Percentiles rank a stretch among this genome's conserved stretches.
These are phyloP conservation scores for Exophiala sideris DNA, from an alignment of 2,329 filamentous ascomycete genomes.

Conservation along the genomic window DNA sequence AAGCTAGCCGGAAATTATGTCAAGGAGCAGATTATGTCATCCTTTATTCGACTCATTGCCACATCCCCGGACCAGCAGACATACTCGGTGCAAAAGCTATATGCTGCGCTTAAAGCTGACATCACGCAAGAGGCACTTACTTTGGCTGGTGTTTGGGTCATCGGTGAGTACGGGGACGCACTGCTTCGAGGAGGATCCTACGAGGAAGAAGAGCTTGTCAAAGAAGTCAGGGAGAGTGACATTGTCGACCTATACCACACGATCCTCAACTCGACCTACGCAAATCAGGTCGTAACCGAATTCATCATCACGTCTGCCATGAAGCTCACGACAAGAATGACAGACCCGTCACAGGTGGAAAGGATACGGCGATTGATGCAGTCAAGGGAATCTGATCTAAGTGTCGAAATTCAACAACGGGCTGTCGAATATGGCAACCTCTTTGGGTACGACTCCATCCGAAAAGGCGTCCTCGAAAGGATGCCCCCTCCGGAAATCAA, in stretches of 20 bases:
- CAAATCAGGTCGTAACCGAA: slow-evolving; percentile 84
- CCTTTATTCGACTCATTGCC: slow-evolving; percentile 91
- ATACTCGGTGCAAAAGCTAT: slow-evolving; percentile 94
- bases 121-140: slow-evolving; percentile 97
- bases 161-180: slow-evolving; percentile 92
- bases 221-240: slow-evolving; percentile 79
- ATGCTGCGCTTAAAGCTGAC: slow-evolving; percentile 84
- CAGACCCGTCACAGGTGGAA: slow-evolving; percentile 80
- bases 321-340: slow-evolving; percentile 87
- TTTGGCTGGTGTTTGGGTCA: slow-evolving; percentile 91
- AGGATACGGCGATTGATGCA: slow-evolving; percentile 75
- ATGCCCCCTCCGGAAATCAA: slow-evolving; percentile 98
- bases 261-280: slow-evolving; percentile 92
- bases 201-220: slow-evolving; percentile 87
- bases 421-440: slow-evolving; percentile 93
- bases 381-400: slow-evolving; percentile 77
- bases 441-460: slow-evolving; percentile 84
- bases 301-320: slow-evolving; percentile 94
- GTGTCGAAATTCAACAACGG: slow-evolving; percentile 93
- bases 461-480: slow-evolving; percentile 86
- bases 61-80: slow-evolving; percentile 93
- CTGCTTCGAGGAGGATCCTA: slow-evolving; percentile 86
- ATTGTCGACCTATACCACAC: slow-evolving; percentile 88
- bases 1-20: slow-evolving; percentile 95
- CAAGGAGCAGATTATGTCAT: slow-evolving; percentile 95